A percentile compares a stretch with the other conserved stretches of the same genome.
phyloP scores from a whole-genome alignment of 306 rosid species.

The Citrullus mucosospermus region DNA sequence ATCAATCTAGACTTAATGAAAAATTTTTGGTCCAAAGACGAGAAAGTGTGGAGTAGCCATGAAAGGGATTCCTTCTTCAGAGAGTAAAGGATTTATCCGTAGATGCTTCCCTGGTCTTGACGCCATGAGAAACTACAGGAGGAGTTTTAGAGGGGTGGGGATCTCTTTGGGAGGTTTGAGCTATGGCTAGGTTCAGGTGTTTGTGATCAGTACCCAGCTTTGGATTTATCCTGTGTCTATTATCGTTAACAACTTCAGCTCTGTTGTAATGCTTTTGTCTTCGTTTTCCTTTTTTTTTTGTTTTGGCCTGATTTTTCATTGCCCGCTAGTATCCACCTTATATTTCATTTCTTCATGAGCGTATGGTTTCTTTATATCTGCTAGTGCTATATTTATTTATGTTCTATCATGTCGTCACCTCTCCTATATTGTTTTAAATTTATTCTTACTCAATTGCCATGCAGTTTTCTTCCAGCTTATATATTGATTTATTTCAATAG shows the following conservation, averaged over 20 bases:
- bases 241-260: neutral
- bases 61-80: too few species aligned
- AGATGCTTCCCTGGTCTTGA: too few species aligned
- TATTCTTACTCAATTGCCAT: neutral
- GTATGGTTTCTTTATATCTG: neutral
- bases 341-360: neutral
- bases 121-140: neutral
- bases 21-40: too few species aligned
- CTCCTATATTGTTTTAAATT: neutral
- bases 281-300: neutral
- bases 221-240: neutral
- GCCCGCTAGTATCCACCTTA: neutral
- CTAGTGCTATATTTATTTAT: neutral
- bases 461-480: neutral
- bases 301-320: neutral
- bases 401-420: neutral
- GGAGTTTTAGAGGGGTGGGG: neutral
- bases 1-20: too few species aligned
- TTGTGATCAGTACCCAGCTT: neutral
- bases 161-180: neutral
- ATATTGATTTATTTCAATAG: conserved; percentile 22
- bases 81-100: too few species aligned
- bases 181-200: neutral
- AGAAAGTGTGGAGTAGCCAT: too few species aligned
- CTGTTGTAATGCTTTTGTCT: neutral